A percentile compares a stretch with the other conserved stretches of the same genome.
Conservation (phyloP, 2,329 filamentous ascomycete species). For the Macrophomina phaseolina region DNA sequence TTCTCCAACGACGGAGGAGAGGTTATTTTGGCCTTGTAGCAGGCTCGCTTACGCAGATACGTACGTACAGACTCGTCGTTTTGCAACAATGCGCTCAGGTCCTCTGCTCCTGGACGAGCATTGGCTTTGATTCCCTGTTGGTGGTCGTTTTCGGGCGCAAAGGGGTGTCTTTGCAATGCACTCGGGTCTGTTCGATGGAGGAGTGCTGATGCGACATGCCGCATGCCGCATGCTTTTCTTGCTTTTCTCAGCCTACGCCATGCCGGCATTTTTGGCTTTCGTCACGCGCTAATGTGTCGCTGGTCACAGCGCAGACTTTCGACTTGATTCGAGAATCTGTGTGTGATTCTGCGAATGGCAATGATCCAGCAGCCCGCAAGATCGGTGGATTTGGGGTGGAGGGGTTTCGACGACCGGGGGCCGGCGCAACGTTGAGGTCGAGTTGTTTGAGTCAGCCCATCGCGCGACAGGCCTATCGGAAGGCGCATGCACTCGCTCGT, state of each 20-base stretch:
- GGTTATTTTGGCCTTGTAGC: not conserved
- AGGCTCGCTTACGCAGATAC: constrained; percentile 14
- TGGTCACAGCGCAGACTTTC: constrained; percentile 11
- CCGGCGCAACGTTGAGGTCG: not conserved
- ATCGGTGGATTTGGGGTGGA: not conserved
- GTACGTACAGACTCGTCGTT: not conserved
- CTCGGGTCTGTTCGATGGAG: not conserved
- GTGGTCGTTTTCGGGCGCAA: not conserved
- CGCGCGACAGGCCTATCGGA: constrained; percentile 2
- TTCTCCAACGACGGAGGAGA: constrained; percentile 9
- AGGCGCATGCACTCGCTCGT: not conserved
- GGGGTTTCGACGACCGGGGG: not conserved
- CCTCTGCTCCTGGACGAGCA: not conserved
- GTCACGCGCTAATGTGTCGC: constrained; percentile 18
- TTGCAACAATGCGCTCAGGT: not conserved
- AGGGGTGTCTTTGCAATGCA: not conserved
- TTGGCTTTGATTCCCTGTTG: not conserved
- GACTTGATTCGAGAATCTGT: constrained; percentile 8
- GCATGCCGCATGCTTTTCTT: not conserved
- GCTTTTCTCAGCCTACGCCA: not conserved
- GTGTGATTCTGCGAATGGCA: constrained; percentile 11
- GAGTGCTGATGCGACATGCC: not conserved
- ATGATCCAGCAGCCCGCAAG: not conserved
- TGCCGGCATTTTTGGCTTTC: constrained; percentile 9
- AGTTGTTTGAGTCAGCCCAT: not conserved